Base-by-base conservation (phyloP, 2,329 filamentous ascomycete genomes). In the Neocucurbitaria cava region DNA sequence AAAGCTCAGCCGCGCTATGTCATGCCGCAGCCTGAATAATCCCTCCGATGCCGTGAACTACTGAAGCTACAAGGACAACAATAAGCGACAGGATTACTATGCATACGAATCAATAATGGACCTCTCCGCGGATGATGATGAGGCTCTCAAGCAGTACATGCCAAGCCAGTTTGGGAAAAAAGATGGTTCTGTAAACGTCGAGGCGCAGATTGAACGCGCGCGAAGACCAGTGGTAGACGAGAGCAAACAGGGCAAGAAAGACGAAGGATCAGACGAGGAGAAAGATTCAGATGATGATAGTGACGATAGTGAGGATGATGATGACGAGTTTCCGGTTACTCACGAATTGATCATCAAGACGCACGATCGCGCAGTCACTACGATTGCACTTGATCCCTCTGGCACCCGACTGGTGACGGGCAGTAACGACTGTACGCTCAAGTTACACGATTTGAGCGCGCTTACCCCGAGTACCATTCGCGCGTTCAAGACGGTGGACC, bases 381-480 rank as follows among this genome's bases (percentile, higher is more conserved):
- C 90, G 0, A 83, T 92, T 52, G 89, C 93, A 2, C 82, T 96
- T 43, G 95, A 99, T 76, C 88, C 91, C 0, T 87, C 92, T 0
- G 95, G 95, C 10, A 89, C 88, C 42, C 86, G 95, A 65, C 81
- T 99, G 71, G 87, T 94, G 43, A 95, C 92, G n/a, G 93, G 90
- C 20, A 97, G 93, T 5, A 90, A 89, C 56, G 95, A 99, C 76
- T 96, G 92, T 75, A 91, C 87, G 1, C 80, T 98, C 68, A 98
- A 97, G 72, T 82, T 99, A 17, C 92, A 97, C 78, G 94, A 99
- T 73, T 96, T 99, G 74, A 87, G 93, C 2, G 91, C 93, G 42
- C 96, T 99, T 89, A 97, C 94, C 0, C 92, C 93, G 1, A 95
- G 92, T 5, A 98, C 95, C 0, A 84, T 99, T 46, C 90, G 94